Percentiles rank a stretch among this genome's conserved stretches.
Evolutionary conservation across 2,329 filamentous ascomycete species (phyloP).

Genomic region (Paracorniculantispora psalliotae): DNA sequence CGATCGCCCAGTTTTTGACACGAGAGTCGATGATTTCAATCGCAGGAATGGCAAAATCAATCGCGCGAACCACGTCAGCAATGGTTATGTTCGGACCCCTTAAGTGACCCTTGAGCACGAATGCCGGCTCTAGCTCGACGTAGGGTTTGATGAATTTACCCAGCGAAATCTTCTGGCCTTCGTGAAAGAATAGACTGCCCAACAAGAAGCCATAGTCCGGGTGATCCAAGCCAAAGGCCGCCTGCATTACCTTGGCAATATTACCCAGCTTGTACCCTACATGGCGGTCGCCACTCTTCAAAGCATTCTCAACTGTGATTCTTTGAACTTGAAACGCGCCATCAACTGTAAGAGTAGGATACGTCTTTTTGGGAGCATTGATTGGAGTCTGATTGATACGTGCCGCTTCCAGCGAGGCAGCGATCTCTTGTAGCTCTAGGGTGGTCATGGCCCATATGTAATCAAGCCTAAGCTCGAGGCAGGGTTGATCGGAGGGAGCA

Average conservation of each 20-base stretch:
- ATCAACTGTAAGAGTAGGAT: constrained; percentile 3
- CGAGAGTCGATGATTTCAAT: constrained; percentile 25
- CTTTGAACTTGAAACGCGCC: constrained; percentile 21
- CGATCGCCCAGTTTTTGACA: not conserved
- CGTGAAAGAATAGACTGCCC: constrained; percentile 22
- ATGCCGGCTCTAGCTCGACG: too few species aligned
- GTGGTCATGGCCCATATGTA: too few species aligned
- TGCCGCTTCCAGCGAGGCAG: too few species aligned
- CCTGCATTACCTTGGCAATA: constrained; percentile 27
- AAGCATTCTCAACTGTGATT: constrained; percentile 20
- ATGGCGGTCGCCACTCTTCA: constrained; percentile 21
- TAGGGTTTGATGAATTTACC: constrained; percentile 23
- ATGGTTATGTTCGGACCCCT: constrained; percentile 23
- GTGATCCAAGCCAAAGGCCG: constrained; percentile 24
- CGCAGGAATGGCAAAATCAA: constrained; percentile 25
- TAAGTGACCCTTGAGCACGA: too few species aligned
- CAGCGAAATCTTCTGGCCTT: constrained; percentile 20
- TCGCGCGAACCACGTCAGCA: constrained; percentile 24
- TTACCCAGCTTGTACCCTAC: constrained; percentile 27
- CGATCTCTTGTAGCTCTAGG: too few species aligned
- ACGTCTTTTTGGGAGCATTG: not conserved
- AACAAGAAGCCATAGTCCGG: constrained; percentile 25
- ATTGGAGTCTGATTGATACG: too few species aligned
- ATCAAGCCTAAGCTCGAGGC: too few species aligned
- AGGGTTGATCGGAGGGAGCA: too few species aligned